Evolutionary conservation across 495 filamentous ascomycete species (phyloP).

Genomic region (Lasiosphaeria ovina): DNA sequence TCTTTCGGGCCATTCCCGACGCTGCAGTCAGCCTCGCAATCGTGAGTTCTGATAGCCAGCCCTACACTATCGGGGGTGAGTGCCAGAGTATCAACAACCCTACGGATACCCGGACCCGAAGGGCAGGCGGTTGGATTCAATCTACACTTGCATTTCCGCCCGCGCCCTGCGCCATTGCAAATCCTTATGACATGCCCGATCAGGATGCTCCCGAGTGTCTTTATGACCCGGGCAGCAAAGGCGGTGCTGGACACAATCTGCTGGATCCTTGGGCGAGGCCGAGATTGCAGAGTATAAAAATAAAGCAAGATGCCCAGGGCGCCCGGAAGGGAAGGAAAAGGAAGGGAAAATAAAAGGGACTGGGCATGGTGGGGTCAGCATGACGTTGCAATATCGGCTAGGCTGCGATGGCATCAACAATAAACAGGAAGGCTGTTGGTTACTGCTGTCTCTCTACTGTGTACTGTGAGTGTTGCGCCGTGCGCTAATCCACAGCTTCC

Average conservation of each 20-base stretch:
- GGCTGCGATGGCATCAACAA: not conserved
- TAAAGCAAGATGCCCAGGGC: not conserved
- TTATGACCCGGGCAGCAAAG: not conserved
- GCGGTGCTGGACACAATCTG: not conserved
- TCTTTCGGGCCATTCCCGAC: no score
- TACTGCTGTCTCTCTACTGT: no score
- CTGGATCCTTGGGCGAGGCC: not conserved
- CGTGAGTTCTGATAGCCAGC: no score
- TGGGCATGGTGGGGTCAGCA: not conserved
- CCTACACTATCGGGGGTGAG: no score
- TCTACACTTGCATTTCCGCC: not conserved
- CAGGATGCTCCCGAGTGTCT: slow-evolving; percentile 11
- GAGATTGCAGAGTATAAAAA: not conserved
- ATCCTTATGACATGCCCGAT: slow-evolving; percentile 20
- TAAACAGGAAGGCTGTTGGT: not conserved
- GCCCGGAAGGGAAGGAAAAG: not conserved
- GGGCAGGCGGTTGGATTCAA: not conserved
- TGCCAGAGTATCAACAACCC: no score
- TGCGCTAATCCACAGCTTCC: not conserved
- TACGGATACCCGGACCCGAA: not conserved
- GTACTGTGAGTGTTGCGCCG: not conserved
- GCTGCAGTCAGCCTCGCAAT: no score
- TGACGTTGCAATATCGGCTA: not conserved
- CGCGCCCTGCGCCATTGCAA: not conserved
- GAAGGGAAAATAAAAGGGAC: not conserved